Conservation (phyloP, 306 rosid genomes). For the Dryas alaskensis region DNA sequence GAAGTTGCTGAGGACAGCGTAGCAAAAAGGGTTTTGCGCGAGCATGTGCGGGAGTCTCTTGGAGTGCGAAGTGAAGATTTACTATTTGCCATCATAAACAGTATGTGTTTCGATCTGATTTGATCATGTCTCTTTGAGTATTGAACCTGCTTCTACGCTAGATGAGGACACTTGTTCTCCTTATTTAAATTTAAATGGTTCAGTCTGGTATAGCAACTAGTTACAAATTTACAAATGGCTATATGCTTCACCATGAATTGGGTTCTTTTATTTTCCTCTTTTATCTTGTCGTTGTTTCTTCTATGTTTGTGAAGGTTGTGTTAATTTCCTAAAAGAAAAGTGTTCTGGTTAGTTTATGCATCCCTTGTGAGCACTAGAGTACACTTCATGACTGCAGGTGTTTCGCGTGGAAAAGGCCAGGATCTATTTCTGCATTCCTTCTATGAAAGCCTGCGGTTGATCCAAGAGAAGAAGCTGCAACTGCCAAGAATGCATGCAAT, state of each 20-base stretch:
- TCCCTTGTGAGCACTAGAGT: neutral
- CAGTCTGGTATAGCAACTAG: neutral
- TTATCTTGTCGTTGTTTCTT: neutral
- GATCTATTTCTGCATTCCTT: constrained; percentile 84
- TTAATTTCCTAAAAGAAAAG: neutral
- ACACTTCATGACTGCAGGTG: constrained; percentile 48
- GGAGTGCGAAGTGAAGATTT: constrained; percentile 88
- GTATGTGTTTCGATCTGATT: constrained; percentile 30
- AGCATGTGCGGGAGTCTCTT: constrained; percentile 84
- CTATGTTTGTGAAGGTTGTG: constrained; percentile 8
- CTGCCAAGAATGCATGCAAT: constrained; percentile 87
- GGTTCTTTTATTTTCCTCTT: neutral
- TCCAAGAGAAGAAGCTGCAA: constrained; percentile 74
- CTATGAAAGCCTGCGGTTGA: constrained; percentile 58
- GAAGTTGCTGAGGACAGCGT: constrained; percentile 87
- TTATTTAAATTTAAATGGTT: neutral
- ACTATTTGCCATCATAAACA: constrained; percentile 88
- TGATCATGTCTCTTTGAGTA: neutral
- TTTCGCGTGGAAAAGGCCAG: constrained; percentile 94
- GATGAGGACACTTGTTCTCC: too few species aligned
- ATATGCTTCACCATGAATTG: neutral
- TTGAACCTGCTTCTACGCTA: too few species aligned
- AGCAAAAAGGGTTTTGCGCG: constrained; percentile 87
- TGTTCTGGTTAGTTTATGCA: constrained; percentile 3
- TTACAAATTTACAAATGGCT: neutral